Conservation (phyloP, 108 stramenopile genomes). For the Asterionellopsis glacialis region DNA sequence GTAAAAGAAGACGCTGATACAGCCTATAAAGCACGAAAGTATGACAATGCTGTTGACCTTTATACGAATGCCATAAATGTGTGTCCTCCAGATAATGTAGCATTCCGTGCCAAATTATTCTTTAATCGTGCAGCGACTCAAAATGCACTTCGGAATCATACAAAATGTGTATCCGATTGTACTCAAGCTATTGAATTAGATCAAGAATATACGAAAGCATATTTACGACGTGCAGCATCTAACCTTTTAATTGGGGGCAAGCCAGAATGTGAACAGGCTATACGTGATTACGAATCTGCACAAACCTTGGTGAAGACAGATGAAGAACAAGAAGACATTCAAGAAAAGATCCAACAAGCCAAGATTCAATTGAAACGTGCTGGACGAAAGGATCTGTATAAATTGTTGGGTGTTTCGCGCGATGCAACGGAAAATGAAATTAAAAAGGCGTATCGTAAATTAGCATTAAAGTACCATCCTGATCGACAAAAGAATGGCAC, state of each 20-base stretch:
- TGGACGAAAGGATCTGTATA: constrained; percentile 83
- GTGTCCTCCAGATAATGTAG: constrained; percentile 24
- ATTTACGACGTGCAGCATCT: constrained; percentile 24
- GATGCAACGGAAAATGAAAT: constrained; percentile 66
- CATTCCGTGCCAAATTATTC: constrained; percentile 38
- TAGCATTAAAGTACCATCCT: constrained; percentile 88
- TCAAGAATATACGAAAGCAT: constrained; percentile 39
- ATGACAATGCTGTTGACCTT: constrained; percentile 10
- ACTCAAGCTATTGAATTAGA: constrained; percentile 31
- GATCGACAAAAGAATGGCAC: constrained; percentile 92
- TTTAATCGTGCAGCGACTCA: constrained; percentile 36
- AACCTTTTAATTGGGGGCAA: constrained; percentile 34
- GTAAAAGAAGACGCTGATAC: constrained; percentile 45
- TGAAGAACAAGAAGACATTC: constrained; percentile 27
- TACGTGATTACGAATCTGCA: constrained; percentile 39
- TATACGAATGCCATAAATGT: constrained; percentile 29
- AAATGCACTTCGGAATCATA: constrained; percentile 24
- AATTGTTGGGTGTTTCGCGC: constrained; percentile 60
- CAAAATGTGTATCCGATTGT: constrained; percentile 27
- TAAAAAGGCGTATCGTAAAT: constrained; percentile 90
- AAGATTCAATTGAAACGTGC: constrained; percentile 25
- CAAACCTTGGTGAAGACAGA: constrained; percentile 18
- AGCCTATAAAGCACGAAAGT: constrained; percentile 27
- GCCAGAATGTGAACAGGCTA: constrained; percentile 33
- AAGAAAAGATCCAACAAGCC: constrained; percentile 12